Evolutionary conservation across 1,139 yeast species (phyloP), one percentile per base, ranked within the genome.

Genomic region (Candida pseudoviswanathii): DNA sequence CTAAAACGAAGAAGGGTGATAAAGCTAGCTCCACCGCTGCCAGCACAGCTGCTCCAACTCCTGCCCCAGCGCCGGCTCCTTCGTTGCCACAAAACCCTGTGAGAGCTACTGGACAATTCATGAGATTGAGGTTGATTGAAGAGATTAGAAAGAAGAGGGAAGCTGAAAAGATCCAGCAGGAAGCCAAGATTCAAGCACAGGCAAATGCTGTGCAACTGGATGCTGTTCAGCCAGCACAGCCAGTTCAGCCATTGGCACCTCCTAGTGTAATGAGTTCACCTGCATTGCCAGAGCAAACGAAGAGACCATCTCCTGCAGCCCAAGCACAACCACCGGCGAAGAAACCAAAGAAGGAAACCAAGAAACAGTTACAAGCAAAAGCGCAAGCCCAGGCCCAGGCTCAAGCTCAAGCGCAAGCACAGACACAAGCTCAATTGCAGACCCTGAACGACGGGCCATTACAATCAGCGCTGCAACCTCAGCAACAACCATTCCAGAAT

Each of bases 41-140:
- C 37, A 43, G 40, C 27, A 34, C 40, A 5, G 44, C 59, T 10
- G 56, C 61, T 7, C 40, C 62, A 10, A 58, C 58, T 34, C 47
- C 59, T 10, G 57, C 64, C 6, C 40, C 54, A 3, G 47, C 46
- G 1, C 55, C 54, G 9, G 21, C 41, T 11, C 54, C 65, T 24
- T 31, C 55, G 1, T 27, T 52, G 16, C 39, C 52, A 10, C 53
- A 48, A 44, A 54, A 62, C 24, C 58, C 67, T 7, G 56, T 66
- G n/a, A 54, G 65, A 32, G 60, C 68, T 22, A 65, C 76, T 4
- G 77, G 77, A 32, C 80, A 76, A 57, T 77, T 77, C 53, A 75
- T 76, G 80, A 68, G 81, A 50, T 64, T 77, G 41, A 59, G 81
- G 30, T 72, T 75, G 51, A 75, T 77, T 50, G 81, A 77, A 53